Conservation (phyloP, 2,329 filamentous ascomycete genomes). For the Paraphoma sp. region DNA sequence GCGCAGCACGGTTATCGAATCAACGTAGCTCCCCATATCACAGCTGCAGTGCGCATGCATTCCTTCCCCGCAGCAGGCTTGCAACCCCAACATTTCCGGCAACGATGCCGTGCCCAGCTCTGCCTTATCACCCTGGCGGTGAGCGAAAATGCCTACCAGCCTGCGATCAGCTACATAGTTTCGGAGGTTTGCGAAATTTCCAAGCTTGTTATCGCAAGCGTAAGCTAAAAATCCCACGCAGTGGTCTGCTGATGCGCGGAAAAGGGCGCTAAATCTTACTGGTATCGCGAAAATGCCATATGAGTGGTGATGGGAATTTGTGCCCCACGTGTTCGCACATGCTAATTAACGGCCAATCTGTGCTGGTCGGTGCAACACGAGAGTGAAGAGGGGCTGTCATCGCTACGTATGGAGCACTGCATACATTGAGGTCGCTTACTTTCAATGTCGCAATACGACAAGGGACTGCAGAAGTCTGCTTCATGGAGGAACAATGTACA, state of each 20-base stretch:
- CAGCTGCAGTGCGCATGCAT: slow-evolving; percentile 11
- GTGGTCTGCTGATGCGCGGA: slow-evolving; percentile 2
- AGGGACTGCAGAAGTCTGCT: background rate
- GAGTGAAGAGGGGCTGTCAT: background rate
- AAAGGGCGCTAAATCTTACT: background rate
- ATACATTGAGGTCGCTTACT: background rate
- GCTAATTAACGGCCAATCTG: slow-evolving; percentile 8
- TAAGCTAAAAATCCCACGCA: background rate
- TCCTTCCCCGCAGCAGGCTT: slow-evolving; percentile 1
- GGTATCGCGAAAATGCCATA: slow-evolving; percentile 5
- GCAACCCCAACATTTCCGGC: slow-evolving; percentile 1
- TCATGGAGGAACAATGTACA: too few species aligned
- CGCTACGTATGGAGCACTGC: background rate
- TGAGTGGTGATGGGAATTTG: slow-evolving; percentile 3
- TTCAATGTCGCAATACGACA: background rate
- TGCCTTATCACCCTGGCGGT: slow-evolving; percentile 10
- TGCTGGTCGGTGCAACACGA: background rate
- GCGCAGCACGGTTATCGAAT: slow-evolving; percentile 3
- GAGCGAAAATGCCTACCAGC: background rate
- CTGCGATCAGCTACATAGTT: too few species aligned
- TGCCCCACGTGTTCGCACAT: slow-evolving; percentile 21
- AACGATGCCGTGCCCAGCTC: slow-evolving; percentile 5
- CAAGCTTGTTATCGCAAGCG: slow-evolving; percentile 2
- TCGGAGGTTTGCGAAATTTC: background rate
- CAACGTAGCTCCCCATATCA: slow-evolving; percentile 1